Evolutionary conservation across 768 basidiomycete species (phyloP), one percentile per base, ranked within the genome.

Genomic region (Brasilioporus rufonigricans): DNA sequence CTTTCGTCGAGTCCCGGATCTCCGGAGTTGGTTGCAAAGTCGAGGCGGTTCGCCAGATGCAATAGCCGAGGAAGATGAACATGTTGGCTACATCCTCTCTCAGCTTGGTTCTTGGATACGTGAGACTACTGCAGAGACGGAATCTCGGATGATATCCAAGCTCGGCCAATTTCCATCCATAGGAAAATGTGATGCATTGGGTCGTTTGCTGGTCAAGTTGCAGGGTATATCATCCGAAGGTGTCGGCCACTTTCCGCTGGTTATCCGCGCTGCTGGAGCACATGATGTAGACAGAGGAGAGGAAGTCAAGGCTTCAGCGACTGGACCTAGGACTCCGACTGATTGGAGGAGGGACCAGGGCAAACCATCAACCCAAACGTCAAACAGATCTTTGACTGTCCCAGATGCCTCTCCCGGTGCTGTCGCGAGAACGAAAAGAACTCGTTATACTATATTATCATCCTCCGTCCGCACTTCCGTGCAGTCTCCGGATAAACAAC

Each of bases 111-210:
- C 19, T 6, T 56, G 55, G 55, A 19, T 0, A 12, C 12, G 11
- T 1, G 26, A n/a, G 24, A 50, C 9, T 4, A 11, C 13, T 4
- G 11, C 10, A n/a, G 51, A 53, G 44, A 41, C 44, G 21, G 45
- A 23, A 16, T 36, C 8, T 1, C 4, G 5, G 44, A 39, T 23
- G 36, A 47, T 46, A 32, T 41, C 55, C n/a, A 35, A 43, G 11
- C 55, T 56, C 5, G 44, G 50, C 29, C 36, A n/a, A 19, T 10
- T 35, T 21, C 50, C 44, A 2, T 41, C 50, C 0, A 56, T 31
- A 7, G 55, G 55, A 46, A 50, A 44, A 24, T 56, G 50, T 5
- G 55, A 56, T 9, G 50, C 50, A 19, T 19, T 56, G 16, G 50
- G 55, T 14, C 50, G 55, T 14, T 12, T 56, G 0, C 16, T 53